Evolutionary conservation across 2,329 filamentous ascomycete species (phyloP), one percentile per base, ranked within the genome.

Genomic region (Diplocarpon mali): DNA sequence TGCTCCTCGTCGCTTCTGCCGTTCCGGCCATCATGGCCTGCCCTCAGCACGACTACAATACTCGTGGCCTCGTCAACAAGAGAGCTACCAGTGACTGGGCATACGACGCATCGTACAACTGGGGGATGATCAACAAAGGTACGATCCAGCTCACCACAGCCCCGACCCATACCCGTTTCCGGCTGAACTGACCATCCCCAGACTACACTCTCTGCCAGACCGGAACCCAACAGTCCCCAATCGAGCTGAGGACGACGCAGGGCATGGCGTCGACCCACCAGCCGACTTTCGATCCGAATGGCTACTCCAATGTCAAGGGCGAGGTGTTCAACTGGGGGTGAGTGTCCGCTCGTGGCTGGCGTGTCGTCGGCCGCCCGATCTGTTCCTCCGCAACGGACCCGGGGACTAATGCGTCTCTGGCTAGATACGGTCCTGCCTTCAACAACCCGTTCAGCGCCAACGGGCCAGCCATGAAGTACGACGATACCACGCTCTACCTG

Each of bases 181-280:
- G n/a, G n/a, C n/a, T n/a, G n/a, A n/a, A 36, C 40, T 42, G 31
- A 47, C 29, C n/a, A 13, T 12, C 13, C 13, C 6, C 49, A 61
- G 64, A 62, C 35, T 71, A 70, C 51, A 55, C 59, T 5, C 57
- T 66, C 15, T 73, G 71, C 60, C 70, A 72, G 50, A 68, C 64
- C 13, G 70, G 71, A 30, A 71, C 67, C 1, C 65, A 69, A 45
- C 70, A 73, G 54, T 68, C 69, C 0, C 71, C 71, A 6, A 73
- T 74, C 41, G 59, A 63, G 0, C 63, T 73, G 7, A 59, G 55
- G 8, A 57, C 66, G 27, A 54, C 58, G 16, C 58, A 65, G 44
- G 68, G 67, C 7, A 60, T 70, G 4, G 63, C 67, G 2, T 49
- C 55, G 15, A 60, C 58, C 20, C 68, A 71, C 53, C 57, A 57